phyloP scores from a whole-genome alignment of 495 filamentous ascomycete genomes.

The Aspergillus panamensis region DNA sequence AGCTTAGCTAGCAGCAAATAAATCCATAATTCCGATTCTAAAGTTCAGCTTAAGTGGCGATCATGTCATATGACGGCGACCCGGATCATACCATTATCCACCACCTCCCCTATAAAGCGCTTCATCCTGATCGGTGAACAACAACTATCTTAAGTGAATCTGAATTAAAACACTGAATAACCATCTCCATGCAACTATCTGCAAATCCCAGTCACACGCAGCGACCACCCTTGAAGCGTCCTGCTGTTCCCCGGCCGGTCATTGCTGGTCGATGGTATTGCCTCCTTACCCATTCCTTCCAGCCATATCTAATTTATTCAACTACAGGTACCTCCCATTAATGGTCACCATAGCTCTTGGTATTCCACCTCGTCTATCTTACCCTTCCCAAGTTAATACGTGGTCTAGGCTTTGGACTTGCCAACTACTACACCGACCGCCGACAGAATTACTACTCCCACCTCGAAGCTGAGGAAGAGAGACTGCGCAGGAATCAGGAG shows the following conservation, averaged over 20 bases:
- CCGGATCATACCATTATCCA: not conserved
- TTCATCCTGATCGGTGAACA: not conserved
- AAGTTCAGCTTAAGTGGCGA: not conserved
- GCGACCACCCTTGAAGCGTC: constrained; percentile 7
- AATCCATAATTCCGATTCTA: not conserved
- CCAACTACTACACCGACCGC: constrained; percentile 28
- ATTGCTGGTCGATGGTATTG: constrained; percentile 8
- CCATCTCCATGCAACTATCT: not conserved
- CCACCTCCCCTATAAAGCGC: not conserved
- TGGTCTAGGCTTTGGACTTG: constrained; percentile 30
- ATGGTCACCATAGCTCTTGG: constrained; percentile 34
- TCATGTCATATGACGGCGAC: not conserved
- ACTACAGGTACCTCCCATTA: constrained; percentile 32
- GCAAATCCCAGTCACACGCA: constrained; percentile 1
- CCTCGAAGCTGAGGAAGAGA: constrained; percentile 34
- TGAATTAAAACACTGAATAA: not conserved
- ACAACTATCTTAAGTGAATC: not conserved
- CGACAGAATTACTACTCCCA: constrained; percentile 12
- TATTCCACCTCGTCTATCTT: constrained; percentile 11
- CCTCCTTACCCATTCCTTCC: not conserved
- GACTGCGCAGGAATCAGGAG: constrained; percentile 32
- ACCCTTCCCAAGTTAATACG: not conserved
- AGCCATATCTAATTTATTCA: not conserved
- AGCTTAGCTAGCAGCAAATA: not conserved
- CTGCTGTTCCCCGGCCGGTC: not conserved